These are phyloP conservation scores for Botrytis fabae DNA, from an alignment of 2,329 filamentous ascomycete species.

Conservation along the genomic window DNA sequence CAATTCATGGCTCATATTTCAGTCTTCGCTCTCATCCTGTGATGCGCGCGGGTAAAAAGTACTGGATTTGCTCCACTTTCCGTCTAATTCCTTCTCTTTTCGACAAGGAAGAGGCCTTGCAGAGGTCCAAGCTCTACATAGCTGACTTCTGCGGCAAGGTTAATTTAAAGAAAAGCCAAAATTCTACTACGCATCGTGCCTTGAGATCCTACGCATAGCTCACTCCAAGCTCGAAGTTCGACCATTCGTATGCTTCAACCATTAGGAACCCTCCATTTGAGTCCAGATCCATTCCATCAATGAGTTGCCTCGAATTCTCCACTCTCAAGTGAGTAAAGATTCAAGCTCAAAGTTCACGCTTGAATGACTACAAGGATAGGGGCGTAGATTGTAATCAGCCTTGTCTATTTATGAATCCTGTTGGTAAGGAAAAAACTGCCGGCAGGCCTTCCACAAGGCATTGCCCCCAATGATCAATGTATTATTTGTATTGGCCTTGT, in stretches of 20 bases:
- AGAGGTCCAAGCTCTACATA: not conserved
- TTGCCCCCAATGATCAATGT: not conserved
- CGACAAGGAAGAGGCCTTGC: not conserved
- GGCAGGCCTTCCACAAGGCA: not conserved
- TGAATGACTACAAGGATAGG: not conserved
- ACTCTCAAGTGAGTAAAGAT: not conserved
- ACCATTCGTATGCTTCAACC: not conserved
- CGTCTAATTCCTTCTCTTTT: not conserved
- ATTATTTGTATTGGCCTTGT: not conserved
- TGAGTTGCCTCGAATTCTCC: not conserved
- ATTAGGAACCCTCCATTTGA: not conserved
- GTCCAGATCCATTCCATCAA: not conserved
- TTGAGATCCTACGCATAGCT: not conserved
- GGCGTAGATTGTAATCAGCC: not conserved
- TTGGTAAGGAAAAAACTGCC: not conserved
- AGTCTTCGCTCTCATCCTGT: not conserved
- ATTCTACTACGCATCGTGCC: not conserved
- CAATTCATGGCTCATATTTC: not conserved
- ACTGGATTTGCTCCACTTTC: not conserved
- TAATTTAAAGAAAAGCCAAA: not conserved
- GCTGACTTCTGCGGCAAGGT: not conserved
- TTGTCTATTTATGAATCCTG: not conserved
- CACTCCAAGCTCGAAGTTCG: not conserved
- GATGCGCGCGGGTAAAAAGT: slow-evolving; percentile 6
- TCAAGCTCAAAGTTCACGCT: not conserved